phyloP scores from a whole-genome alignment of 1,284 basidiomycete genomes.

The Ustilago sp. region DNA sequence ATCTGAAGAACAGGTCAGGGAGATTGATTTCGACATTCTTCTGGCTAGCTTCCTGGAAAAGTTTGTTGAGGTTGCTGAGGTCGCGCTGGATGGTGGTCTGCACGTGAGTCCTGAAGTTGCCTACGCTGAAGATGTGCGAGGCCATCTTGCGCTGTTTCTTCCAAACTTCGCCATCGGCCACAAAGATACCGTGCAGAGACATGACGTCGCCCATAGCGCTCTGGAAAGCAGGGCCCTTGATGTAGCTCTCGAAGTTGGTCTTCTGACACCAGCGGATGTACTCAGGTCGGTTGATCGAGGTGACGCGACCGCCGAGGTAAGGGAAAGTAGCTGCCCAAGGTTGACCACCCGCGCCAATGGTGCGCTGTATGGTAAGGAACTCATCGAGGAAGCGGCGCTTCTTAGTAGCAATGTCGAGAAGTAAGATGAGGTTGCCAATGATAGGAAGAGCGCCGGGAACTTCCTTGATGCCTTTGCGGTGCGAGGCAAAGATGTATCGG shows the following conservation, averaged over 20 bases:
- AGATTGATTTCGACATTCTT: slow-evolving; percentile 37
- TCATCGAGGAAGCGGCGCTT: slow-evolving; percentile 48
- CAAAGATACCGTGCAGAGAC: slow-evolving; percentile 56
- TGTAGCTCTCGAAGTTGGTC: slow-evolving; percentile 57
- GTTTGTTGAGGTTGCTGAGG: slow-evolving; percentile 29
- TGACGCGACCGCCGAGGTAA: slow-evolving; percentile 37
- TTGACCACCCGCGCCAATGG: slow-evolving; percentile 28
- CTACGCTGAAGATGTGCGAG: slow-evolving; percentile 59
- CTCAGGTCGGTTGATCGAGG: slow-evolving; percentile 47
- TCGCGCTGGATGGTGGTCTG: slow-evolving; percentile 51
- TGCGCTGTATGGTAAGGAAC: slow-evolving; percentile 23
- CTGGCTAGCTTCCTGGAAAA: slow-evolving; percentile 21
- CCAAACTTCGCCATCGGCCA: slow-evolving; percentile 64
- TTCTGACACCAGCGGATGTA: slow-evolving; percentile 58
- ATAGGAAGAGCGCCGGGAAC: slow-evolving; percentile 39
- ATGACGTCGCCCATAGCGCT: slow-evolving; percentile 51
- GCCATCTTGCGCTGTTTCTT: slow-evolving; percentile 59
- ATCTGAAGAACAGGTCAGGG: slow-evolving; percentile 60
- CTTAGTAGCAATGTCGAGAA: slow-evolving; percentile 47
- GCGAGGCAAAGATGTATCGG: slow-evolving; percentile 46
- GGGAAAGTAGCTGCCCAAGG: slow-evolving; percentile 43
- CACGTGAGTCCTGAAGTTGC: slow-evolving; percentile 53
- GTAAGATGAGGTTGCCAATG: slow-evolving; percentile 40
- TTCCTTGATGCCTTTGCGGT: slow-evolving; percentile 45
- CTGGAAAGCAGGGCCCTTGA: slow-evolving; percentile 45